A percentile compares a stretch with the other conserved stretches of the same genome.
Conservation (phyloP, 768 basidiomycete species). For the Pisolithus microcarpus region DNA sequence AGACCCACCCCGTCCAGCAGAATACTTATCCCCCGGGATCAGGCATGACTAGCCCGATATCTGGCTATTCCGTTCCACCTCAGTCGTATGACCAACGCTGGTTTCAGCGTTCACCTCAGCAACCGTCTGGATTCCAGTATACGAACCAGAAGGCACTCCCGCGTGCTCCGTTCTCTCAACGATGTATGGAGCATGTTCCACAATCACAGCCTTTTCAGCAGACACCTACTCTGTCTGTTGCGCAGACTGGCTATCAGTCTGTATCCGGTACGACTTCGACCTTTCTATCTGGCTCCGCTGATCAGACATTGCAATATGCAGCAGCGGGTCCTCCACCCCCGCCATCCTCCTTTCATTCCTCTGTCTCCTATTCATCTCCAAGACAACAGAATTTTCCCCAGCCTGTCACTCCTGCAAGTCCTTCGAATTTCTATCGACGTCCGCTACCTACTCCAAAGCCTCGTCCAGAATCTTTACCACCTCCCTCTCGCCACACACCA, state of each 20-base stretch:
- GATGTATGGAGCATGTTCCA: slow-evolving; percentile 1
- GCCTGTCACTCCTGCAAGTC: slow-evolving; percentile 6
- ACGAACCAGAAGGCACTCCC: slow-evolving; percentile 6
- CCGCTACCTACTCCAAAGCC: slow-evolving; percentile 24
- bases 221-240: slow-evolving; percentile 11
- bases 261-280: background rate
- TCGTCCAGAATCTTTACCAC: slow-evolving; percentile 23
- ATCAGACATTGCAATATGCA: slow-evolving; percentile 4
- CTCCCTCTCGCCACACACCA: slow-evolving; percentile 14
- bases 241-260: slow-evolving; percentile 6
- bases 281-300: slow-evolving; percentile 1
- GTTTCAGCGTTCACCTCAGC: slow-evolving; percentile 10
- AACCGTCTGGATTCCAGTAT: slow-evolving; percentile 18
- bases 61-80: slow-evolving; percentile 4
- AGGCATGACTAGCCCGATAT: background rate
- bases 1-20: slow-evolving; percentile 3
- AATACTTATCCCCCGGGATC: slow-evolving; percentile 1
- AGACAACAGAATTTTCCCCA: background rate
- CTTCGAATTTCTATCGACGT: slow-evolving; percentile 12
- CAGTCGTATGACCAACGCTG: slow-evolving; percentile 5
- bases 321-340: slow-evolving; percentile 13
- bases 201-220: slow-evolving; percentile 16
- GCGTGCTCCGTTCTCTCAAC: slow-evolving; percentile 10
- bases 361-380: background rate
- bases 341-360: slow-evolving; percentile 3